A percentile compares a stretch with the other conserved stretches of the same genome.
These are phyloP conservation scores for Ilyonectria sp. DNA, from an alignment of 2,329 filamentous ascomycete genomes.

Conservation along the genomic window DNA sequence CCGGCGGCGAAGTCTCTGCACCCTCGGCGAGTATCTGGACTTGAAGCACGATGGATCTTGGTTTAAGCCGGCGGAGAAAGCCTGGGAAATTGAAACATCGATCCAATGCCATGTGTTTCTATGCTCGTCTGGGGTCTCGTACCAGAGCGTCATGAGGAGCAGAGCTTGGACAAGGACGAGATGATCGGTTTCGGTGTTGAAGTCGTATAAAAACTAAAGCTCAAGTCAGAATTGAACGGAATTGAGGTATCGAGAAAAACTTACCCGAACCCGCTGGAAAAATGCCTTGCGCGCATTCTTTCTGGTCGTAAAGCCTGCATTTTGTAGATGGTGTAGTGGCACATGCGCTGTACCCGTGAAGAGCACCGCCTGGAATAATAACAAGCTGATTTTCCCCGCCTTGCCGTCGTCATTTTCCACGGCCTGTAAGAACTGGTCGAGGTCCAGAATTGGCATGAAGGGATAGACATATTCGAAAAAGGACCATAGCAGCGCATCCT, in stretches of 20 bases:
- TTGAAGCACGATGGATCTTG: slow-evolving; percentile 82
- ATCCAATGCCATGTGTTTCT: slow-evolving; percentile 99
- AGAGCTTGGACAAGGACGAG: slow-evolving; percentile 89
- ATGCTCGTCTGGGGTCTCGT: slow-evolving; percentile 94
- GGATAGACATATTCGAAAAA: slow-evolving; percentile 93
- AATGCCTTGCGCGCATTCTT: slow-evolving; percentile 88
- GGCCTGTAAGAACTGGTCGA: slow-evolving; percentile 70
- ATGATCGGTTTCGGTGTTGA: slow-evolving; percentile 91
- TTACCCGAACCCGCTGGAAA: slow-evolving; percentile 86
- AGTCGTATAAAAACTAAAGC: slow-evolving; percentile 84
- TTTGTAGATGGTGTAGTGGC: slow-evolving; percentile 80
- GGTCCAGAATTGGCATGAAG: slow-evolving; percentile 83
- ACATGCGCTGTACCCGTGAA: slow-evolving; percentile 91
- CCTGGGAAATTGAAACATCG: slow-evolving; percentile 91
- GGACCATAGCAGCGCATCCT: slow-evolving; percentile 83
- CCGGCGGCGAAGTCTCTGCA: slow-evolving; percentile 88
- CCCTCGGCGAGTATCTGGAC: slow-evolving; percentile 72
- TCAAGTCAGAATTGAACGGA: slow-evolving; percentile 2
- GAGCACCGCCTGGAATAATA: slow-evolving; percentile 94
- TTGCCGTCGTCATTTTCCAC: slow-evolving; percentile 77
- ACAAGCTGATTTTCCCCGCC: slow-evolving; percentile 80
- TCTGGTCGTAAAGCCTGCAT: slow-evolving; percentile 82
- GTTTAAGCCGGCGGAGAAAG: slow-evolving; percentile 92
- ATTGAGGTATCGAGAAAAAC: slow-evolving; percentile 49
- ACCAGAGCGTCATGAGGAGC: slow-evolving; percentile 95